A percentile compares a stretch with the other conserved stretches of the same genome.
Evolutionary conservation across 2,329 filamentous ascomycete genomes (phyloP).

Genomic region (Pseudogymnoascus sp.): DNA sequence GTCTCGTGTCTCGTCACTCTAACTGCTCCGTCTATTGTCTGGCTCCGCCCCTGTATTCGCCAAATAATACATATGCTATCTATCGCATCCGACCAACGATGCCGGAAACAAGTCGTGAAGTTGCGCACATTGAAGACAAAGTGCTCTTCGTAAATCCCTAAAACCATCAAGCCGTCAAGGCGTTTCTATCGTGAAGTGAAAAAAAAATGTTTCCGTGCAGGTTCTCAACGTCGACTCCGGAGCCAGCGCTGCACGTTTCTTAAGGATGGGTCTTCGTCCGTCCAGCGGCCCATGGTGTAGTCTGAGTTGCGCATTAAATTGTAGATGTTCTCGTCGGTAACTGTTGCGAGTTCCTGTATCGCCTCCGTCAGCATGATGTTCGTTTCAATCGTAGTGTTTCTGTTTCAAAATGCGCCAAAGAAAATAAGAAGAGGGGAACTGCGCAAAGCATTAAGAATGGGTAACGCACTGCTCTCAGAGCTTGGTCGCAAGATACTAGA

Average conservation of each 20-base stretch:
- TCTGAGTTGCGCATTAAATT: constrained; percentile 46
- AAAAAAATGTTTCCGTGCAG: not conserved
- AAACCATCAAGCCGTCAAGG: constrained; percentile 1
- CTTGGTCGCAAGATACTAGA: constrained; percentile 46
- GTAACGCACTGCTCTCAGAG: constrained; percentile 46
- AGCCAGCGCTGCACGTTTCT: constrained; percentile 52
- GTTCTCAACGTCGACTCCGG: constrained; percentile 30
- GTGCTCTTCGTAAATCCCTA: constrained; percentile 1
- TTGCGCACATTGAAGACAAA: not conserved
- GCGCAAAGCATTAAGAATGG: not conserved
- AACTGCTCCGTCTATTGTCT: not conserved
- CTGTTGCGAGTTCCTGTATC: constrained; percentile 45
- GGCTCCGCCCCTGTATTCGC: not conserved
- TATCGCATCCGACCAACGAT: constrained; percentile 2
- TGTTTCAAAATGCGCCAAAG: not conserved
- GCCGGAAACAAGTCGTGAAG: not conserved
- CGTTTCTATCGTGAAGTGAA: constrained; percentile 6
- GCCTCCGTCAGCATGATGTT: not conserved
- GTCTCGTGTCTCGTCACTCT: not conserved
- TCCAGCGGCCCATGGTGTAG: constrained; percentile 51
- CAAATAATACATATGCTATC: constrained; percentile 2
- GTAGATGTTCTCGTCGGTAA: constrained; percentile 54
- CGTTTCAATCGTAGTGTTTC: not conserved
- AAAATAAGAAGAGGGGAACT: not conserved
- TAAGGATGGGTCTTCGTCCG: constrained; percentile 51